Conservation (phyloP, 331 rosid genomes). For the Spiraea crenata region DNA sequence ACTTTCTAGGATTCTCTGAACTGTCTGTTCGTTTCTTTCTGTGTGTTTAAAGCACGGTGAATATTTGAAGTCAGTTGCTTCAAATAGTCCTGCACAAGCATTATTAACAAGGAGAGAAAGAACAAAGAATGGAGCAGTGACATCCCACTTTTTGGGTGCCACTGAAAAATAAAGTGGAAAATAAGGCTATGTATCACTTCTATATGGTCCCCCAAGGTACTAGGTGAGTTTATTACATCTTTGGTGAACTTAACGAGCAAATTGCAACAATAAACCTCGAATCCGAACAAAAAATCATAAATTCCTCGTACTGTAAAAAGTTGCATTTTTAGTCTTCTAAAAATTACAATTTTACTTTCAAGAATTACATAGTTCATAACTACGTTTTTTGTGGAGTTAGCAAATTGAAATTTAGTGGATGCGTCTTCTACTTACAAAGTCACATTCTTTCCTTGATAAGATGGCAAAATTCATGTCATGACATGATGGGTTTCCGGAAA, state of each 20-base stretch:
- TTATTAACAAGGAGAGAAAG: background rate
- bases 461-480: background rate
- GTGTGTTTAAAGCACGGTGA: conserved; percentile 1
- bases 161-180: background rate
- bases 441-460: background rate
- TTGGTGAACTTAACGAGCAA: too few relatives aligned
- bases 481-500: conserved; percentile 39
- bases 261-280: too few relatives aligned
- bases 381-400: too few relatives aligned
- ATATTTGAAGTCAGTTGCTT: background rate
- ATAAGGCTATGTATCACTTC: background rate
- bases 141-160: background rate
- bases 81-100: conserved; percentile 6
- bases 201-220: background rate
- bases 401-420: too few relatives aligned
- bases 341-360: too few relatives aligned
- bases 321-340: too few relatives aligned
- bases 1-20: conserved; percentile 36
- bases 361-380: too few relatives aligned
- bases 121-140: conserved; percentile 5
- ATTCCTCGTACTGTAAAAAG: too few relatives aligned
- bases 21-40: conserved; percentile 4
- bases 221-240: too few relatives aligned
- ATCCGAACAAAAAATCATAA: too few relatives aligned
- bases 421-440: background rate